These are phyloP conservation scores for Penicillium nordicum DNA, from an alignment of 2,329 filamentous ascomycete species.

Conservation along the genomic window DNA sequence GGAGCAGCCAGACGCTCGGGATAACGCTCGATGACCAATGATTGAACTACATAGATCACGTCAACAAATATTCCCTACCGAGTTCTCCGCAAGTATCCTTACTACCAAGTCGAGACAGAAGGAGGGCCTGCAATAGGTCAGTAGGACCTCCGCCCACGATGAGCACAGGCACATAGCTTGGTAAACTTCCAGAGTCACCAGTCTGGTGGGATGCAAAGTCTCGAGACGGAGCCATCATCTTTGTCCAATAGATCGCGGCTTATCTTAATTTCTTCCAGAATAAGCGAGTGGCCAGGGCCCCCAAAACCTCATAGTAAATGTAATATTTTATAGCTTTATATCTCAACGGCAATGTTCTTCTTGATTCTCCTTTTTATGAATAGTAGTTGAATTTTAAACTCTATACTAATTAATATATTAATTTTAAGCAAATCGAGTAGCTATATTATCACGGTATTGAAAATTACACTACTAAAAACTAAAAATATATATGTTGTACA, in stretches of 20 bases:
- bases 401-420: no score
- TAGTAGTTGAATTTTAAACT: no score
- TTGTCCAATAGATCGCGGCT: no score
- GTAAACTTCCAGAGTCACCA: background rate
- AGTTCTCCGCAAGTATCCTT: background rate
- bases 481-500: no score
- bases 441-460: no score
- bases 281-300: no score
- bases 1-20: conserved; percentile 17
- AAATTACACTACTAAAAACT: no score
- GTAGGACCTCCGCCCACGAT: conserved; percentile 38
- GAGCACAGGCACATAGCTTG: conserved; percentile 22
- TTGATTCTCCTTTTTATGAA: no score
- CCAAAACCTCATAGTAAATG: no score
- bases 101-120: conserved; percentile 32
- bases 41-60: background rate
- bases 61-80: background rate
- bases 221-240: background rate
- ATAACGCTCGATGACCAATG: conserved; percentile 22
- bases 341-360: no score
- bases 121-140: conserved; percentile 33
- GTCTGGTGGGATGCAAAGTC: background rate
- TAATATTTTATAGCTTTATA: no score
- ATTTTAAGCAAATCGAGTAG: no score
- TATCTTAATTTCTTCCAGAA: background rate